A percentile compares a stretch with the other conserved stretches of the same genome.
Conservation (phyloP, 2,329 filamentous ascomycete genomes). For the Colletotrichum ledebouriae region DNA sequence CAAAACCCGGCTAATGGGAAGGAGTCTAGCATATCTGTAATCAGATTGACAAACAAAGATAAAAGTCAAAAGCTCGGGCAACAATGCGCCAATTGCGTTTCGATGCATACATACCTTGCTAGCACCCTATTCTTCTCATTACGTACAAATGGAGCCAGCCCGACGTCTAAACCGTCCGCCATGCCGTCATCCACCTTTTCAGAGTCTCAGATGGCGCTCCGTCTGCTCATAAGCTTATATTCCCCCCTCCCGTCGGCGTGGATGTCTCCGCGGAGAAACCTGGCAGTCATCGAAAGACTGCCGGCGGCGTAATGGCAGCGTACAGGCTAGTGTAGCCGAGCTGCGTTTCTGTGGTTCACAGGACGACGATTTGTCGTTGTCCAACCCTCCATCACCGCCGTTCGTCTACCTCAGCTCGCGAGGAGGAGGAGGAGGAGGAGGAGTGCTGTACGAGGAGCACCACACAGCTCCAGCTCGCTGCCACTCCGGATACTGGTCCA, state of each 20-base stretch:
- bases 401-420: slow-evolving; percentile 1
- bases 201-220: slow-evolving; percentile 10
- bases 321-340: slow-evolving; percentile 8
- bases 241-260: slow-evolving; percentile 20
- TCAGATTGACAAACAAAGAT: slow-evolving; percentile 35
- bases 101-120: slow-evolving; percentile 25
- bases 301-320: background rate
- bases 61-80: slow-evolving; percentile 21
- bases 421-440: background rate
- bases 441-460: background rate
- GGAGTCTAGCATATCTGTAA: slow-evolving; percentile 11
- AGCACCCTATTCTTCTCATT: slow-evolving; percentile 42
- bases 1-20: slow-evolving; percentile 11
- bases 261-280: slow-evolving; percentile 32
- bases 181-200: slow-evolving; percentile 40
- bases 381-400: slow-evolving; percentile 15
- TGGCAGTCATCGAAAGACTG: background rate
- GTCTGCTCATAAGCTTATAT: slow-evolving; percentile 36
- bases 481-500: slow-evolving; percentile 31
- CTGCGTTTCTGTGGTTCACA: slow-evolving; percentile 9
- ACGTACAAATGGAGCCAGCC: slow-evolving; percentile 42
- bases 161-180: slow-evolving; percentile 18
- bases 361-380: background rate
- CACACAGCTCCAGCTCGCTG: slow-evolving; percentile 24
- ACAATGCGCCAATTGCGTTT: slow-evolving; percentile 29